A percentile compares a stretch with the other conserved stretches of the same genome.
These are phyloP conservation scores for Russula earlei DNA, from an alignment of 768 basidiomycete species.

Conservation along the genomic window DNA sequence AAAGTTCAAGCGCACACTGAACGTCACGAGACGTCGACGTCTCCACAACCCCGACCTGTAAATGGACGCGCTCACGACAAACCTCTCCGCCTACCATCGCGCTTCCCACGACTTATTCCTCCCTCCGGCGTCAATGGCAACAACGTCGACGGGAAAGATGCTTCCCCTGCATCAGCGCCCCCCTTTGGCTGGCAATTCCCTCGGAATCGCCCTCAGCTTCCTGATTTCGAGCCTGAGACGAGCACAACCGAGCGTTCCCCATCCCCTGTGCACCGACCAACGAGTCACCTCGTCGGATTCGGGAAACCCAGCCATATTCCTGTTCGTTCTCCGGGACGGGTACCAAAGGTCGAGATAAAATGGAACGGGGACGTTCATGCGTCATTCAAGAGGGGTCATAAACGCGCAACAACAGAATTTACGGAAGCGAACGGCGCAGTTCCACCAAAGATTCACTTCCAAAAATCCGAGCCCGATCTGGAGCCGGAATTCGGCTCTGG, in stretches of 20 bases:
- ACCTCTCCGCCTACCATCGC: background rate
- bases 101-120: background rate
- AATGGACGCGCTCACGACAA: slow-evolving; percentile 3
- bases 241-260: slow-evolving; percentile 23
- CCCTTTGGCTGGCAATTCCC: slow-evolving; percentile 35
- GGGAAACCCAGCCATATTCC: slow-evolving; percentile 36
- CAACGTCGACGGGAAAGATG: slow-evolving; percentile 1
- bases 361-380: slow-evolving; percentile 15
- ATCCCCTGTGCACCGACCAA: slow-evolving; percentile 20
- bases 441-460: slow-evolving; percentile 21
- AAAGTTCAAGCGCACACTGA: background rate
- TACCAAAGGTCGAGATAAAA: slow-evolving; percentile 19
- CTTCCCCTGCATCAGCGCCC: slow-evolving; percentile 17
- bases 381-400: slow-evolving; percentile 24
- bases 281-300: slow-evolving; percentile 23
- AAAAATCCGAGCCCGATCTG: background rate
- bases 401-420: slow-evolving; percentile 25
- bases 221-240: slow-evolving; percentile 33
- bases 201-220: slow-evolving; percentile 27
- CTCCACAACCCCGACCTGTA: background rate
- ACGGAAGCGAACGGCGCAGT: slow-evolving; percentile 22
- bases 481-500: slow-evolving; percentile 1
- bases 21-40: background rate
- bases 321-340: slow-evolving; percentile 33
- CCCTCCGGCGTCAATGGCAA: slow-evolving; percentile 2